Evolutionary conservation across 2,329 filamentous ascomycete genomes (phyloP).

Genomic region (Stachybotrys echinatus): DNA sequence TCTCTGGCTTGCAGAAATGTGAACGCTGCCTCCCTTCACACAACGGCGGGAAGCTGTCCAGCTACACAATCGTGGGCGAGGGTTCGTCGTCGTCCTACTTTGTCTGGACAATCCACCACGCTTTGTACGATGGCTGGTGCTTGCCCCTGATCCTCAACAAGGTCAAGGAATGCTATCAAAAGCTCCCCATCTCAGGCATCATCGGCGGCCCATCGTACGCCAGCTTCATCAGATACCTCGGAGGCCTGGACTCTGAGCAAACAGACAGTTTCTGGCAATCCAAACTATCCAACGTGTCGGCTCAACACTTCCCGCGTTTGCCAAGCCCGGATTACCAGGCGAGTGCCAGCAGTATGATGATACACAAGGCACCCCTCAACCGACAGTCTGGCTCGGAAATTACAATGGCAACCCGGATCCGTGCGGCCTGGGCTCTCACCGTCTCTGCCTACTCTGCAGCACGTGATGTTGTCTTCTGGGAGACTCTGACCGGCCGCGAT

Average conservation of each 20-base stretch:
- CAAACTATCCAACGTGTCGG: constrained; percentile 5
- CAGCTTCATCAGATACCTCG: constrained; percentile 10
- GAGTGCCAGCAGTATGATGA: constrained; percentile 9
- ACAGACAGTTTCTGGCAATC: constrained; percentile 12
- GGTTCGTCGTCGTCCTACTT: constrained; percentile 1
- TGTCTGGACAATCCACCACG: constrained; percentile 20
- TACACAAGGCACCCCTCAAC: constrained; percentile 5
- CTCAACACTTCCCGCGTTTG: constrained; percentile 15
- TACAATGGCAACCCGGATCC: constrained; percentile 11
- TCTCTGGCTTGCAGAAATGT: not conserved
- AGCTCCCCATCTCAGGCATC: not conserved
- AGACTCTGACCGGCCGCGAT: constrained; percentile 15
- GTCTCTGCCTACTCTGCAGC: constrained; percentile 11
- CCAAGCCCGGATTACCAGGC: constrained; percentile 9
- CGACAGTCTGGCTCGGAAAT: constrained; percentile 8
- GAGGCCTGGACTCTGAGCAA: constrained; percentile 1
- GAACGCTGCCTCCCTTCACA: constrained; percentile 5
- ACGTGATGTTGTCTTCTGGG: constrained; percentile 15
- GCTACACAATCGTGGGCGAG: constrained; percentile 5
- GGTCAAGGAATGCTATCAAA: constrained; percentile 11
- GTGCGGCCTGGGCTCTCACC: constrained; percentile 15
- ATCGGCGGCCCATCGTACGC: constrained; percentile 4
- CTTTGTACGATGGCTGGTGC: constrained; percentile 21
- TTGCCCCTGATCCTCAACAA: constrained; percentile 14
- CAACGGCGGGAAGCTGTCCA: constrained; percentile 8